Evolutionary conservation across 768 basidiomycete genomes (phyloP), one percentile per base, ranked within the genome.

Genomic region (Russula ochroleuca): DNA sequence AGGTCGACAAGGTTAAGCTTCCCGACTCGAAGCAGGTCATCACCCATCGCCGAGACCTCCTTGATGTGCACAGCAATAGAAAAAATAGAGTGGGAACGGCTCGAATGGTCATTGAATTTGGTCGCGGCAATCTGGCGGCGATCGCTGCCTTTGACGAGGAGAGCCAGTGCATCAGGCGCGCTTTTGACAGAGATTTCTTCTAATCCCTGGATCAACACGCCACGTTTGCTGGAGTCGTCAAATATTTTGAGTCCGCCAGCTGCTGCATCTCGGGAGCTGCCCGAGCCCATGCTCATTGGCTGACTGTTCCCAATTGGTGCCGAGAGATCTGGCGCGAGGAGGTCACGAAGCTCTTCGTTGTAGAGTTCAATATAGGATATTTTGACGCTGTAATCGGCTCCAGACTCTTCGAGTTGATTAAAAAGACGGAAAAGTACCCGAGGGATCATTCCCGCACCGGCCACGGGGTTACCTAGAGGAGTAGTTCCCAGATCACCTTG

Each of bases 1-100:
- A 99, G 79, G 73, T 99, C 97, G 58, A 99, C 97, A 23, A 99
- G 83, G 74, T 98, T 98, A 49, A 99, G 81, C 73, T 98, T 98
- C 25, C 97, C 97, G 37, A 94, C 87, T 72, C 89, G 90, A 52
- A 98, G 79, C 7, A 97, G 78, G 72, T 98, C 95, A 67, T 98
- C 93, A 2, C 91, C 91, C 41, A 85, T 78, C 11, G 81, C 73
- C 1, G 85, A 84, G 1, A 83, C 82, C 72, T 97, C 94, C 70
- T 95, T 98, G 67, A 86, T 84, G 71, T 97, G 93, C 0, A 99
- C 89, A 0, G 92, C 94, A 69, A 99, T 85, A n/a, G 93, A 91
- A 74, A 99, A 98, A 17, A 99, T 88, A 1, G 95, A 97, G 73
- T 99, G 97, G 0, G 97, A 98, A 15, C 97, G 94, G 75, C 94